Percentiles rank a stretch among this genome's conserved stretches.
Conservation (phyloP, 768 basidiomycete genomes). For the Suillus paluster region DNA sequence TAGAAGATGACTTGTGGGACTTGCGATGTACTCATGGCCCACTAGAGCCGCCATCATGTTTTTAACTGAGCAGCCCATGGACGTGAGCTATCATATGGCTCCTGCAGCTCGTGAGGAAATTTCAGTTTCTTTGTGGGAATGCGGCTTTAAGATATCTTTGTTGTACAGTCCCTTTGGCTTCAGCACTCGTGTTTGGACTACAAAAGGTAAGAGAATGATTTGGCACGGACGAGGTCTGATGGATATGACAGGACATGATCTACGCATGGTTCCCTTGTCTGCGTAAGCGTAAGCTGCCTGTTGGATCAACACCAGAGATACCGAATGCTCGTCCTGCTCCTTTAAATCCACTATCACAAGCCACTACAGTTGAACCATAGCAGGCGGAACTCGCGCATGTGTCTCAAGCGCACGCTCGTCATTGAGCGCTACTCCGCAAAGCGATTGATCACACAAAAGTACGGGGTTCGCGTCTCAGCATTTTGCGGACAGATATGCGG, state of each 20-base stretch:
- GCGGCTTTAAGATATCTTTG: constrained; percentile 11
- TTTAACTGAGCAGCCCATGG: constrained; percentile 29
- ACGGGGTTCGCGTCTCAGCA: background rate
- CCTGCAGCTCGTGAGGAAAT: constrained; percentile 51
- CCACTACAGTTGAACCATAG: background rate
- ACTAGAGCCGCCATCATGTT: constrained; percentile 44
- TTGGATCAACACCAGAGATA: constrained; percentile 18
- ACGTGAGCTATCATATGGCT: constrained; percentile 48
- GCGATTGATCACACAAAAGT: background rate
- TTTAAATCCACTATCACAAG: background rate
- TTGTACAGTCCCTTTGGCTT: constrained; percentile 50
- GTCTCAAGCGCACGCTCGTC: background rate
- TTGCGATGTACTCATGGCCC: constrained; percentile 6
- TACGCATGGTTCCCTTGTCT: constrained; percentile 33
- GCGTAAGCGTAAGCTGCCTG: constrained; percentile 13
- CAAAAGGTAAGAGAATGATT: constrained; percentile 44
- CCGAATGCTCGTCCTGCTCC: constrained; percentile 28
- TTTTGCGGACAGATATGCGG: background rate
- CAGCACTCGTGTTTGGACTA: constrained; percentile 52
- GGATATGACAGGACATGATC: constrained; percentile 41
- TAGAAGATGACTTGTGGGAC: background rate
- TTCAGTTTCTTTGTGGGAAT: background rate
- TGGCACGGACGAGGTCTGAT: constrained; percentile 8
- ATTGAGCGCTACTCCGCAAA: background rate
- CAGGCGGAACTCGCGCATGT: background rate